These are phyloP conservation scores for Salix arbutifolia DNA, from an alignment of 345 rosid species.

Conservation along the genomic window DNA sequence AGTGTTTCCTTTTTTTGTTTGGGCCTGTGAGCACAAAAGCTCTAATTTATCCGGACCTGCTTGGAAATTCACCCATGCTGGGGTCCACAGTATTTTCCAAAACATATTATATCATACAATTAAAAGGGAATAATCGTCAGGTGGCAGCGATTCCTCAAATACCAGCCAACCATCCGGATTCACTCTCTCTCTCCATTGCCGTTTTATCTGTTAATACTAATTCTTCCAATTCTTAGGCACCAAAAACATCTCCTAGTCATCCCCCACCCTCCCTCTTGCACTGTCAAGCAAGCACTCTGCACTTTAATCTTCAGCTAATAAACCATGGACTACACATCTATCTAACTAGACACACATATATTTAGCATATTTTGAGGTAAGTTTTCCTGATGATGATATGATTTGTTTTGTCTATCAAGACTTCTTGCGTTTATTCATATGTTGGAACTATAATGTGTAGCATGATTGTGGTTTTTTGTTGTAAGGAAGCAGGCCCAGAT, in stretches of 20 bases:
- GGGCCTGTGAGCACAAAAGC: not conserved
- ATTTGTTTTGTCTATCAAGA: not conserved
- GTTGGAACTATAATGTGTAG: not conserved
- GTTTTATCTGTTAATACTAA: conserved; percentile 9
- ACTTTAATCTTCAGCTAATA: not conserved
- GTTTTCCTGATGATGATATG: too few relatives aligned
- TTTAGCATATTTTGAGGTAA: not conserved
- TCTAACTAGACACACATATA: too few relatives aligned
- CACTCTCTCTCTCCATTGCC: conserved; percentile 9
- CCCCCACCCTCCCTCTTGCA: not conserved
- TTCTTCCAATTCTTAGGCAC: conserved; percentile 6
- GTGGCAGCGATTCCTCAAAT: conserved; percentile 30
- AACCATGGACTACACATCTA: not conserved
- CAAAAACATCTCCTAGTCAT: not conserved
- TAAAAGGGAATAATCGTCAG: not conserved
- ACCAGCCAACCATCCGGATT: conserved; percentile 21
- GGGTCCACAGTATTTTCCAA: conserved; percentile 6
- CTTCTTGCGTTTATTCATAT: not conserved
- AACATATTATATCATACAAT: not conserved
- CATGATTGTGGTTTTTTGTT: too few relatives aligned
- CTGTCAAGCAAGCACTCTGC: not conserved
- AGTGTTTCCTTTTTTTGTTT: too few relatives aligned
- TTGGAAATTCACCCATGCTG: not conserved
- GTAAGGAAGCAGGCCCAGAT: too few relatives aligned
- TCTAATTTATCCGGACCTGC: not conserved